Evolutionary conservation across 2,329 filamentous ascomycete species (phyloP).

Genomic region (Penicillium sp.): DNA sequence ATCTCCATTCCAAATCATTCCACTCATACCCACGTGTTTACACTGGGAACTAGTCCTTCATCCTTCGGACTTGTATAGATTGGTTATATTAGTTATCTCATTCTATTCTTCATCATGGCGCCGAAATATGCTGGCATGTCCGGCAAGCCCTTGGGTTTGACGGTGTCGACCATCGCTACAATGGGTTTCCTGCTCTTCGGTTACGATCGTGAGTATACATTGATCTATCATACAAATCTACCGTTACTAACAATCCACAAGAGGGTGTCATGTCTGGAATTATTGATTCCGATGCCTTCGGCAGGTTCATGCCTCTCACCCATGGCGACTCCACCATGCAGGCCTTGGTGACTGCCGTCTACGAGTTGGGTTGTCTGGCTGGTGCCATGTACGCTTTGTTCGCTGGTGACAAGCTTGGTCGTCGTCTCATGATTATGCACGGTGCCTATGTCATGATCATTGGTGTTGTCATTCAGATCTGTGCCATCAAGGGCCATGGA

Average conservation of each 20-base stretch:
- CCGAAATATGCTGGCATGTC: constrained; percentile 60
- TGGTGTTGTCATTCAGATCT: constrained; percentile 43
- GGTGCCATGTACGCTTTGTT: constrained; percentile 41
- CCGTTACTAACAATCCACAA: constrained; percentile 13
- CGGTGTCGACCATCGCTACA: constrained; percentile 63
- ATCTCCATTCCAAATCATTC: constrained; percentile 4
- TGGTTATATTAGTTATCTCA: neutral
- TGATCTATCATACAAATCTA: neutral
- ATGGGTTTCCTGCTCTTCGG: constrained; percentile 63
- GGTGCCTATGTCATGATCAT: constrained; percentile 55
- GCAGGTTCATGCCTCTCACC: constrained; percentile 36
- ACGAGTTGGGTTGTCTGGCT: constrained; percentile 37
- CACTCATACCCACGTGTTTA: constrained; percentile 2
- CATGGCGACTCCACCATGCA: constrained; percentile 42
- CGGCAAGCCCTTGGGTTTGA: constrained; percentile 57
- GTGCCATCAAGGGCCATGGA: constrained; percentile 31
- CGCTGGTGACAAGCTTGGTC: constrained; percentile 39
- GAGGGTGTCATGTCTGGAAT: constrained; percentile 45
- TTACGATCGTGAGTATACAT: constrained; percentile 50
- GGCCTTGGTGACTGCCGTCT: constrained; percentile 35
- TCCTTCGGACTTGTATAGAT: constrained; percentile 3
- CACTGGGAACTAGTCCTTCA: constrained; percentile 1
- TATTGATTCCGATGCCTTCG: constrained; percentile 36
- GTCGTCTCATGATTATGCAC: constrained; percentile 53
- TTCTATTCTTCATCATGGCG: constrained; percentile 45